Conservation (phyloP, 2,329 filamentous ascomycete species). For the Penicillium decumbens region DNA sequence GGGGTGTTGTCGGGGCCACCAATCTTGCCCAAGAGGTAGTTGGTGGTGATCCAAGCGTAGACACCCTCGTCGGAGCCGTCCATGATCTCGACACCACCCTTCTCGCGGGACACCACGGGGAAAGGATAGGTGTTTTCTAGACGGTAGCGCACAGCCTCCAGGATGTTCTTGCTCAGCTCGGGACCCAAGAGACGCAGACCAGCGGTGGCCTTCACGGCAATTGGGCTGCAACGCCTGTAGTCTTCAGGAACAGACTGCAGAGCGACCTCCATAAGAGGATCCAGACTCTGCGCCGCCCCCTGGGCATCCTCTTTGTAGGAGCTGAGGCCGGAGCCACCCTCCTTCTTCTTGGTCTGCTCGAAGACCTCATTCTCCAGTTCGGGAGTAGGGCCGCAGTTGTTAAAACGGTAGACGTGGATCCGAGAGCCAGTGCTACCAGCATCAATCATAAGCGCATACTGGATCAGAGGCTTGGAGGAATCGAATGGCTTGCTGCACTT, state of each 20-base stretch:
- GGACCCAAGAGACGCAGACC: slow-evolving; percentile 81
- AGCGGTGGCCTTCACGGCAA: slow-evolving; percentile 97
- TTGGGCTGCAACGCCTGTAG: slow-evolving; percentile 83
- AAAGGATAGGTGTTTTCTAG: slow-evolving; percentile 90
- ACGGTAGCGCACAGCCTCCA: slow-evolving; percentile 75
- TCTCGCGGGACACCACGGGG: slow-evolving; percentile 79
- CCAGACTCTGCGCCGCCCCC: slow-evolving; percentile 82
- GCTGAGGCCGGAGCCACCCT: slow-evolving; percentile 74
- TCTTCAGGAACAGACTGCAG: slow-evolving; percentile 79
- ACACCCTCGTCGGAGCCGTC: slow-evolving; percentile 95
- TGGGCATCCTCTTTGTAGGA: slow-evolving; percentile 82
- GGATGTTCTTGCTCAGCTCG: slow-evolving; percentile 75
- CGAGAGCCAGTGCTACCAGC: slow-evolving; percentile 95
- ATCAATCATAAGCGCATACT: slow-evolving; percentile 98
- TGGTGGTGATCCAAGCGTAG: slow-evolving; percentile 98
- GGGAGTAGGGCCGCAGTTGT: slow-evolving; percentile 94
- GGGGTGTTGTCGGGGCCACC: slow-evolving; percentile 83
- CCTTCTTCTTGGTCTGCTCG: slow-evolving; percentile 82
- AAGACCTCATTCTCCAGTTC: slow-evolving; percentile 91
- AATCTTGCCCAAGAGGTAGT: slow-evolving; percentile 97
- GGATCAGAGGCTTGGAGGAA: slow-evolving; percentile 85
- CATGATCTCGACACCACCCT: slow-evolving; percentile 93
- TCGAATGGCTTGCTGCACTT: slow-evolving; percentile 80
- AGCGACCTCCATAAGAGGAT: slow-evolving; percentile 80
- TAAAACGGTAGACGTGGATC: slow-evolving; percentile 98